A percentile compares a stretch with the other conserved stretches of the same genome.
Conservation (phyloP, 306 rosid genomes). For the Fragaria iinumae region DNA sequence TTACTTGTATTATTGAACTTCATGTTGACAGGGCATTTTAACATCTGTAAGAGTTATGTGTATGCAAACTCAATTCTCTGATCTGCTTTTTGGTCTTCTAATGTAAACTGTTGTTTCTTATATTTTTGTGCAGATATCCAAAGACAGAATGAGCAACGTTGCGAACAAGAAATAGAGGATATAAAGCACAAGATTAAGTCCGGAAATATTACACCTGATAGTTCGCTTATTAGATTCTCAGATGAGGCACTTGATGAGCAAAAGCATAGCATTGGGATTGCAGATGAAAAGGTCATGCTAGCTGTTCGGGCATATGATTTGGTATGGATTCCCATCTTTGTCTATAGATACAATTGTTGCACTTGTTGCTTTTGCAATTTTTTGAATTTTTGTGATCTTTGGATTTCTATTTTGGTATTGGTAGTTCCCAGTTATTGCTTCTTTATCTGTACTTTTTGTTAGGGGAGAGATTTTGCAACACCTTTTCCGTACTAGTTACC, state of each 20-base stretch:
- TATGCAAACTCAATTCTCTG: not conserved
- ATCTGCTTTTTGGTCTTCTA: not conserved
- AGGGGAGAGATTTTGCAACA: not conserved
- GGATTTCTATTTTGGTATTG: not conserved
- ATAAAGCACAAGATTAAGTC: conserved; percentile 66
- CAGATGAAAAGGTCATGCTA: conserved; percentile 87
- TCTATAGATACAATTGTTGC: not conserved
- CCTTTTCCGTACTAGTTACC: not conserved
- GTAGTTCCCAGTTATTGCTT: not conserved
- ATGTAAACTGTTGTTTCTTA: not conserved
- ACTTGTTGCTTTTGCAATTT: not conserved
- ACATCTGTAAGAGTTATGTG: not conserved
- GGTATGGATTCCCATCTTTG: conserved; percentile 47
- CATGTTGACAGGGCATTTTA: not conserved
- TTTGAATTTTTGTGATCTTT: not conserved
- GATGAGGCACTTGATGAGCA: conserved; percentile 98
- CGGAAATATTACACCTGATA: conserved; percentile 65
- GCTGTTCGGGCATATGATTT: conserved; percentile 93
- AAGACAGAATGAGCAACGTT: conserved; percentile 79
- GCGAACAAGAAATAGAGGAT: conserved; percentile 91
- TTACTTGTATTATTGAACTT: not conserved
- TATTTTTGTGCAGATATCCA: conserved; percentile 61
- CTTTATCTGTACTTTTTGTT: not conserved
- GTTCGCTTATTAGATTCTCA: conserved; percentile 67
- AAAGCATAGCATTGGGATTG: conserved; percentile 88